Evolutionary conservation across 331 rosid genomes (phyloP), one percentile per base, ranked within the genome.

Genomic region (Malus hybrid): DNA sequence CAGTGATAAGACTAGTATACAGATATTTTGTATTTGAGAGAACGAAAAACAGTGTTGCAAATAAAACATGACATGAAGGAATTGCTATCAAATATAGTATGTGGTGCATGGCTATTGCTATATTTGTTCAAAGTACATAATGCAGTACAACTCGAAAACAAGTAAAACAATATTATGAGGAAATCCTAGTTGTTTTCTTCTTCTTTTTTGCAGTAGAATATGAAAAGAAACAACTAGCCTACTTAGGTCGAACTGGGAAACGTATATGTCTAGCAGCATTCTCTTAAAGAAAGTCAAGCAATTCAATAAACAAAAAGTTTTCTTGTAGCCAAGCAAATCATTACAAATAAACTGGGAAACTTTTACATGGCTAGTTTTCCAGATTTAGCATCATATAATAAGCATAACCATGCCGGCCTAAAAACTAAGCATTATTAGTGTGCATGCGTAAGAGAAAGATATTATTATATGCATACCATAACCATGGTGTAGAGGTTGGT

Each of bases 401-500:
- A 7, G 11, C 27, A 39, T 20, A 56, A 22, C 54, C 65, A 33
- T 72, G 3, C 10, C 4, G 9, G 20, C 57, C 57, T 52, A 6
- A 6, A 52, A 52, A 16, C 57, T 52, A 52, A 52, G 9, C 57
- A 16, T 52, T 52, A 52, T 2, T 16, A 0, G 9, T 52, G 57
- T 52, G 52, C 24, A 6, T 36, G 15, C 11, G 3, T 7, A 31
- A 42, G 59, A 48, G 55, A 34, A 64, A 69, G 50, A 63, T 60
- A 60, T 59, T 71, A 64, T 63, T 71, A 64, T 55, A 9, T 72
- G 34, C 91, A 71, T 89, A 94, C 99, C 99, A 94, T 94, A 71
- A 92, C 96, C 99, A 94, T 94, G 76, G 99, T 92, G 88, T 77
- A 94, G 70, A 94, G 86, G 82, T 92, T 94, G 79, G 99, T 92